Evolutionary conservation across 208 protist genomes (phyloP), one percentile per base, ranked within the genome.

Genomic region (Angomonas deanei): DNA sequence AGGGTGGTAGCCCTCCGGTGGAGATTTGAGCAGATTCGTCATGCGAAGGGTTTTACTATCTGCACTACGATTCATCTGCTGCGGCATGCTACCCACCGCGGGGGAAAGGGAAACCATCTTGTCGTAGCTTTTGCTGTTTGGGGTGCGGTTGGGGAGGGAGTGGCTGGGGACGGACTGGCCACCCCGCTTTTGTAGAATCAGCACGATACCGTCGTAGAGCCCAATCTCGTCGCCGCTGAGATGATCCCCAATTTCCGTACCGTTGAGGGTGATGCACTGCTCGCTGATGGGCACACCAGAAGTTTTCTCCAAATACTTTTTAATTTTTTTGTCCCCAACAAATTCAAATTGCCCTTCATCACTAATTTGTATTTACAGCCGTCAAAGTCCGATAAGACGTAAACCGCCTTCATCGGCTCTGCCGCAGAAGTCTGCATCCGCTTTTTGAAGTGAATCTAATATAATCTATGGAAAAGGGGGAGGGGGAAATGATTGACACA

Each of bases 361-460:
- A 93, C 78, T 1, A 96, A 69, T 67, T 93, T 93, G 70, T 91
- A 93, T 60, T 79, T 88, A 55, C 74, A 80, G 23, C 86, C 85
- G 49, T 94, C 84, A 30, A 87, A 72, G 8, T 80, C 74, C 2
- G 83, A 89, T 0, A 92, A 71, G 17, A 93, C 84, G 61, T 88
- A 86, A 13, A 85, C 57, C 38, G 64, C 75, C 34, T 63, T 56
- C n/a, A n/a, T n/a, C n/a, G 21, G 52, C 39, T 42, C 6, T 32
- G 24, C 4, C 28, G 32, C 34, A 36, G 58, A 10, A 3, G 11
- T 24, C 28, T 5, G 8, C 3, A 26, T 21, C 5, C n/a, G n/a
- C n/a, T n/a, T n/a, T n/a, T n/a, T n/a, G n/a, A n/a, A n/a, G n/a
- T n/a, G n/a, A n/a, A n/a, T n/a, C n/a, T n/a, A n/a, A n/a, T n/a